A percentile compares a stretch with the other conserved stretches of the same genome.
phyloP scores from a whole-genome alignment of 31 red algal genomes.

The Odonthalia washingtoniensis region DNA sequence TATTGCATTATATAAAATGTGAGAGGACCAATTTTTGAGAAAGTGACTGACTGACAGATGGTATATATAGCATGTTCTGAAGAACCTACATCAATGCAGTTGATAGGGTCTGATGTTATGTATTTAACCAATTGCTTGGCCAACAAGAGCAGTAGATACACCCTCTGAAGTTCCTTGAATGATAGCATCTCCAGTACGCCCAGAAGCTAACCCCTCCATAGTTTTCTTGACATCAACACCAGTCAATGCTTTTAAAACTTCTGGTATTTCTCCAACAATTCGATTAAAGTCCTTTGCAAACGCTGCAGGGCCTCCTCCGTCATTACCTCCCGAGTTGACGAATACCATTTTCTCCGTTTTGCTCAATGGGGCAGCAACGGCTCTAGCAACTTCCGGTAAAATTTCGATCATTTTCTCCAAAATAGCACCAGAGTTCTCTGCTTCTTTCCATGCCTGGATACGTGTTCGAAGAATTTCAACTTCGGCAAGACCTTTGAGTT shows the following conservation, averaged over 20 bases:
- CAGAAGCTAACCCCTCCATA: constrained; percentile 28
- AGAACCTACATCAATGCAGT: no score
- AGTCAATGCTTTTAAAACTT: constrained; percentile 60
- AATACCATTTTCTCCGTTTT: constrained; percentile 90
- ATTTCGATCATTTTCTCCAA: constrained; percentile 64
- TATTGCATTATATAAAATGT: no score
- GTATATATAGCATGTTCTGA: no score
- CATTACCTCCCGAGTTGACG: constrained; percentile 35
- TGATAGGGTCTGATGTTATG: no score
- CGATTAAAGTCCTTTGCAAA: constrained; percentile 68
- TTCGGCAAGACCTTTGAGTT: constrained; percentile 8
- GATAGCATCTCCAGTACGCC: background rate
- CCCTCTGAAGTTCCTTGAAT: constrained; percentile 35
- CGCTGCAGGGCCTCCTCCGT: constrained; percentile 56
- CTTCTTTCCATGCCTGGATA: constrained; percentile 52
- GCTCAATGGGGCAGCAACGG: constrained; percentile 63
- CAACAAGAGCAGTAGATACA: background rate
- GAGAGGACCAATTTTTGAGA: no score
- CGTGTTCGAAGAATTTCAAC: constrained; percentile 34
- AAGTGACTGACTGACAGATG: no score
- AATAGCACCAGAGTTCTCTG: constrained; percentile 68
- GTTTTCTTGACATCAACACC: constrained; percentile 54
- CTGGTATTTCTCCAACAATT: constrained; percentile 65
- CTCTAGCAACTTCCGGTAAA: constrained; percentile 60
- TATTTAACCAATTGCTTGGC: no score